Base-by-base conservation (phyloP, 768 basidiomycete genomes). In the Suillus alpinus region DNA sequence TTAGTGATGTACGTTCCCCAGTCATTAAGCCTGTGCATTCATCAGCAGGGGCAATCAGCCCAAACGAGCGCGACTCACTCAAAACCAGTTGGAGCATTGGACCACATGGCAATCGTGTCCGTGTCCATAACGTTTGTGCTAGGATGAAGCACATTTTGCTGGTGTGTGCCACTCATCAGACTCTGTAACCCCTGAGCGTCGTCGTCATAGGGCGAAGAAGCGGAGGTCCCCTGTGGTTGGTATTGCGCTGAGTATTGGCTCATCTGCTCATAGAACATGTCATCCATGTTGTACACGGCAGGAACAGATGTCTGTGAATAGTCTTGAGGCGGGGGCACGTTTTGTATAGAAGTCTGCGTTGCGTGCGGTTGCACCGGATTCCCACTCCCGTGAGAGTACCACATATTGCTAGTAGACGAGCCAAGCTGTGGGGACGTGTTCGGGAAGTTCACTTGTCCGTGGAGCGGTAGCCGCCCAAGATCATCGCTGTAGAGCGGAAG, bases 31-130 rank as follows among this genome's bases (percentile, higher is more conserved):
- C 79, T 80, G 57, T 39, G 44, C 0, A 58, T 39, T 39, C 26
- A 43, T 59, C 56, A 66, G 55, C 60, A 52, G 6, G 4, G 26
- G 23, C 14, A 23, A 26, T 29, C 37, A 18, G 5, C 23, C 16
- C 16, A 10, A 18, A 55, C 8, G 34, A 49, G 47, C n/a, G 49
- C 5, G 3, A 77, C 85, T 65, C 66, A 88, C 87, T 85, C 84
- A 58, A 86, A 86, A 20, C 81, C 80, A 13, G 79, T 78, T 14
- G 86, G 85, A 26, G 85, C 83, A 56, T 75, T 78, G 12, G 84
- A 83, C 87, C 86, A 89, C 82, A 87, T 84, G 14, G 78, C 76
- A 65, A 86, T 78, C 49, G 81, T 81, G 59, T 83, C 82, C 58
- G 75, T 72, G 63, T 86, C 81, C 69, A 80, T 72, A 62, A 60